Conservation (phyloP, 108 stramenopile species). For the Hondaea fermentalgiana region DNA sequence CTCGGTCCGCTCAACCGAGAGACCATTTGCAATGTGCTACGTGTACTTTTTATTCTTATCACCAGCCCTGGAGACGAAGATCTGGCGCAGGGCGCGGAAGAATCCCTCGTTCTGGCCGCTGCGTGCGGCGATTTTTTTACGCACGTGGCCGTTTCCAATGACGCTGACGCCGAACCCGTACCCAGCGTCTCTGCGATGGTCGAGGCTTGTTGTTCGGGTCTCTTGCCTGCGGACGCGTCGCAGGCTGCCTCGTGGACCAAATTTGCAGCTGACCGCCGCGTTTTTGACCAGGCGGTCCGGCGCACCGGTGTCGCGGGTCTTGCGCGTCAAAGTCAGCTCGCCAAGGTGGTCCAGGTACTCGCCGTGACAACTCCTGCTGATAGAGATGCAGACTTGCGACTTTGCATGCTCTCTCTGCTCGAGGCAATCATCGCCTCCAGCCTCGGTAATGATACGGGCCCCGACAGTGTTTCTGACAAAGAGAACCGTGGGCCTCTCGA, state of each 20-base stretch:
- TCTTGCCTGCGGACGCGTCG: not conserved
- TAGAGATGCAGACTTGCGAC: not conserved
- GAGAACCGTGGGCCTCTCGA: not conserved
- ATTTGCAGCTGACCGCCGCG: not conserved
- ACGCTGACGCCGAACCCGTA: not conserved
- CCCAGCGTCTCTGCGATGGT: not conserved
- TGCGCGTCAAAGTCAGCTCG: not conserved
- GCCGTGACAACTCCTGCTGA: not conserved
- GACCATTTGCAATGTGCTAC: not conserved
- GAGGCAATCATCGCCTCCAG: not conserved
- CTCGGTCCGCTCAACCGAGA: not conserved
- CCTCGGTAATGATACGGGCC: not conserved
- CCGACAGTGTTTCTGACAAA: not conserved
- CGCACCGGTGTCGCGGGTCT: not conserved
- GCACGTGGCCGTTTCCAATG: not conserved
- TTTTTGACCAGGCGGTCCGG: not conserved
- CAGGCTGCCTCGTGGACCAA: not conserved
- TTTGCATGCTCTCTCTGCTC: not conserved
- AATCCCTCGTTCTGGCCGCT: not conserved
- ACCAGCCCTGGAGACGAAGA: not conserved
- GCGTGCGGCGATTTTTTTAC: not conserved
- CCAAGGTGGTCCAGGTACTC: not conserved
- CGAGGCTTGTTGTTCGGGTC: not conserved
- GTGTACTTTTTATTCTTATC: not conserved
- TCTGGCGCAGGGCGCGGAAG: not conserved